Conservation (phyloP, 345 rosid species). For the Salix udensis region DNA sequence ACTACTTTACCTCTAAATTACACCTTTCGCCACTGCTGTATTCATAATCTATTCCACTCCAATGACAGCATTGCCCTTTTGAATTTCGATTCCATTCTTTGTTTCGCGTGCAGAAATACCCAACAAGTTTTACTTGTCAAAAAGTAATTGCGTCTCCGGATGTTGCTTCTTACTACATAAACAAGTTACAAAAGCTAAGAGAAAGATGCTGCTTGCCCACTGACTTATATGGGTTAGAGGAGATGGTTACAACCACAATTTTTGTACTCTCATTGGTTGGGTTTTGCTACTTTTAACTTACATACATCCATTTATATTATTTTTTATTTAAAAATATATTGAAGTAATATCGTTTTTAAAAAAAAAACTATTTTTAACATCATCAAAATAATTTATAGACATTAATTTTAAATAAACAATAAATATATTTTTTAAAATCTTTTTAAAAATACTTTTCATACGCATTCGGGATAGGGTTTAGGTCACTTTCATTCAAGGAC, state of each 20-base stretch:
- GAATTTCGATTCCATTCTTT: no score
- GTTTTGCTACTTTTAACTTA: neutral
- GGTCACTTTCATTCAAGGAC: neutral
- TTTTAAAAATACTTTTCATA: no score
- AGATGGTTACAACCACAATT: constrained; percentile 15
- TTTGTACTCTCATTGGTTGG: constrained; percentile 6
- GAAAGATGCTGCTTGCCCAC: constrained; percentile 24
- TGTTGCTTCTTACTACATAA: constrained; percentile 12
- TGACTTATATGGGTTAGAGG: neutral
- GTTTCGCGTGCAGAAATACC: neutral
- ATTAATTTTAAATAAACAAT: no score
- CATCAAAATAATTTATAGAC: no score
- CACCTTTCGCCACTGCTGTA: constrained; percentile 24
- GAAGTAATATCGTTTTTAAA: no score
- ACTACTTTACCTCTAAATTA: constrained; percentile 8
- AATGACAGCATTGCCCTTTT: constrained; percentile 14
- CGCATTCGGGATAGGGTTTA: no score
- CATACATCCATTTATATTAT: no score
- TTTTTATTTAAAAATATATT: no score
- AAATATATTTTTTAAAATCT: no score
- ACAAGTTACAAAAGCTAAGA: constrained; percentile 5
- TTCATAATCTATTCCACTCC: accelerated
- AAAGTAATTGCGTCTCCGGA: neutral
- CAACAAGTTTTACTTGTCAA: neutral
- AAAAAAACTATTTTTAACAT: no score